Conservation (phyloP, 805 yeast species). For the Maudiozyma barnettii region DNA sequence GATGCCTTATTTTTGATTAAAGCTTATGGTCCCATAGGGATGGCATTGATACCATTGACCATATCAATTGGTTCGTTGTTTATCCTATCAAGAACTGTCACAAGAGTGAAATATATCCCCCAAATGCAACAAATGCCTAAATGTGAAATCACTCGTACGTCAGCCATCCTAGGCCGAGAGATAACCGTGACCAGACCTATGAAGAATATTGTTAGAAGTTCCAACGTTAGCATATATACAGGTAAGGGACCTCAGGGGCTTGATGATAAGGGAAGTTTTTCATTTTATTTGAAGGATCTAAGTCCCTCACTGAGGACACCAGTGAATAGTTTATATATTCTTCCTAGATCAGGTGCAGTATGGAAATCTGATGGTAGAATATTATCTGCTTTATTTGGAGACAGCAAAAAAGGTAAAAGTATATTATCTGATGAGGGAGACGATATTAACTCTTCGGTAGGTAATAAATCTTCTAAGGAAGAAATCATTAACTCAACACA, state of each 20-base stretch:
- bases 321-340: conserved; percentile 18
- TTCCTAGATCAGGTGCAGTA: conserved; percentile 25
- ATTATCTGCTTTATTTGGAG: conserved; percentile 23
- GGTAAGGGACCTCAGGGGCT: conserved; percentile 25
- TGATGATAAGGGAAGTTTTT: conserved; percentile 23
- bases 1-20: conserved; percentile 12
- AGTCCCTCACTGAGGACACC: conserved; percentile 6
- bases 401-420: conserved; percentile 6
- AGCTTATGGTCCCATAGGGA: conserved; percentile 17
- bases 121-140: conserved; percentile 8
- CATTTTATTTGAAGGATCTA: conserved; percentile 18
- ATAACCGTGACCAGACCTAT: conserved; percentile 9
- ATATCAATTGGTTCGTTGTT: conserved; percentile 18
- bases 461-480: neutral
- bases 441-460: neutral
- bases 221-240: conserved; percentile 18
- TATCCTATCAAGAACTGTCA: conserved; percentile 21
- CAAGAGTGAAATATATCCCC: conserved; percentile 21
- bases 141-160: conserved; percentile 18
- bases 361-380: conserved; percentile 24
- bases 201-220: conserved; percentile 11
- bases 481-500: neutral
- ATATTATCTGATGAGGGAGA: neutral
- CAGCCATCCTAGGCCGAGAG: conserved; percentile 15
- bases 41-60: conserved; percentile 22